Base-by-base conservation (phyloP, 1,284 basidiomycete genomes). In the Coniferiporia sulphurascens region DNA sequence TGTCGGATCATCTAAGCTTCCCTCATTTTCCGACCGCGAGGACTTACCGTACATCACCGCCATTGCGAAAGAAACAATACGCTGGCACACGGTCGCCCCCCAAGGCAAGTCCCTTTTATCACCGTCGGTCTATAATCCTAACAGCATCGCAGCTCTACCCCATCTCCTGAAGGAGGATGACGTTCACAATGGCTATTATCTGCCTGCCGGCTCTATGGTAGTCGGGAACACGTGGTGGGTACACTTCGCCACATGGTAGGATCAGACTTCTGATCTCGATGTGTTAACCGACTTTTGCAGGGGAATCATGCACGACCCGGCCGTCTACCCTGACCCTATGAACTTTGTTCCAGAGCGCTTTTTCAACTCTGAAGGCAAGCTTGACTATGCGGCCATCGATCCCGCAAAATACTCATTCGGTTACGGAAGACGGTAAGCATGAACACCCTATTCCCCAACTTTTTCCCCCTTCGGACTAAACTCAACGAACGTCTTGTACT, bases 41-140 rank as follows among this genome's bases (percentile, higher is more conserved):
- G 68, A 75, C 10, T 71, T 89, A 34, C 84, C 85, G 3, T 88
- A 85, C 65, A 65, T 85, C 49, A 76, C 83, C 56, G 85, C 85
- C 0, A 69, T 87, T 4, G 70, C 77, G 1, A 82, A 83, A 63
- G 87, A 89, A 70, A 77, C 84, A 4, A 68, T 87, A 53, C 78
- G 86, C 3, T 89, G 85, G 86, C 75, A 83, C 61, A 69, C 73
- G 3, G 81, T 84, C 17, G 70, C 69, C 5, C 82, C 83, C 1
- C 36, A 53, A 22, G 61, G 65, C 21, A 32, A 41, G 51, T 19
- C 5, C 34, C 13, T 41, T 7, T 38, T n/a, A 17, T 21, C 17
- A n/a, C 19, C 8, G 9, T n/a, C 9, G 3, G 19, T 46, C 15
- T 4, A 19, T 46, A 46, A 2, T 19, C 17, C 8, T n/a, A n/a